Evolutionary conservation across 257 asterid species (phyloP).

Genomic region (Solanum piurae): DNA sequence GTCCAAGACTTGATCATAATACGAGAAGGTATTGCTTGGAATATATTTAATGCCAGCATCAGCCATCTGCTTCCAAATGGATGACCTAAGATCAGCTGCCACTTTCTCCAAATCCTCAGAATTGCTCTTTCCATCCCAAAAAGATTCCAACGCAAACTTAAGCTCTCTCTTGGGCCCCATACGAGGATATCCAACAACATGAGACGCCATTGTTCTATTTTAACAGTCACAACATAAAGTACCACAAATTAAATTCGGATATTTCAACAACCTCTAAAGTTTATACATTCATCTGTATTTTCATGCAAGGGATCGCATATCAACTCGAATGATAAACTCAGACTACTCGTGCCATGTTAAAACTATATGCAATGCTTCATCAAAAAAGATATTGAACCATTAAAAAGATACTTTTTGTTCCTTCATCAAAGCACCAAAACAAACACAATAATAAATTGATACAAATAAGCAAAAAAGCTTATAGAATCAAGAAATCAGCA

Average conservation of each 20-base stretch:
- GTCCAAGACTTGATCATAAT: conserved; percentile 48
- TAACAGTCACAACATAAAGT: background rate
- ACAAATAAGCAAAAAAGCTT: background rate
- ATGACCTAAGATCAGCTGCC: conserved; percentile 35
- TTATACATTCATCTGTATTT: background rate
- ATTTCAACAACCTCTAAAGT: background rate
- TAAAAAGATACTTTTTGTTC: background rate
- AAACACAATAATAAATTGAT: background rate
- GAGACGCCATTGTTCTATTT: conserved; percentile 43
- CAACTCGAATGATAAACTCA: background rate
- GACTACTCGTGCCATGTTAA: background rate
- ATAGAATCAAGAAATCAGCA: background rate
- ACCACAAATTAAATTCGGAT: background rate
- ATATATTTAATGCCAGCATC: conserved; percentile 45
- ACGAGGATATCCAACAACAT: conserved; percentile 47
- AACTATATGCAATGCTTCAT: background rate
- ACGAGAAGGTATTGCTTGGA: conserved; percentile 46
- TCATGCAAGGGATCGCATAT: background rate
- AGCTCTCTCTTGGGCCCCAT: conserved; percentile 54
- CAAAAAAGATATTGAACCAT: background rate
- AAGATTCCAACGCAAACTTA: conserved; percentile 47
- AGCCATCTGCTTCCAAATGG: conserved; percentile 56
- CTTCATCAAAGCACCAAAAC: background rate
- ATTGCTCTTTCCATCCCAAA: conserved; percentile 49
- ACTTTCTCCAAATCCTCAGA: conserved; percentile 45